These are phyloP conservation scores for Acanthamoeba triangularis DNA, from an alignment of 208 protist species.

Conservation along the genomic window DNA sequence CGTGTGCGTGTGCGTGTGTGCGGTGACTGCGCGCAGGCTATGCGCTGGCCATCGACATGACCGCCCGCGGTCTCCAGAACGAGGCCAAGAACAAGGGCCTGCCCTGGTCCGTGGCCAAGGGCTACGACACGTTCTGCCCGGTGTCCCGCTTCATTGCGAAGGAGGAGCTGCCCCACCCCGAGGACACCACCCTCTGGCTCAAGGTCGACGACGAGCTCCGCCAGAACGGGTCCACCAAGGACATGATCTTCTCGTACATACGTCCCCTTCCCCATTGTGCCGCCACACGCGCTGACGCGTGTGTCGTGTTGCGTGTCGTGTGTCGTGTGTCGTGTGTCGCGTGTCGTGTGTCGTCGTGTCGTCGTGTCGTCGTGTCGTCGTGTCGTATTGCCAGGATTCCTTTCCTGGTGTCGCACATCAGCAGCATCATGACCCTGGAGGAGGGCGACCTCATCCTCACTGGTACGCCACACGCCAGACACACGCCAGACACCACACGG, in stretches of 20 bases:
- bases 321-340: slow-evolving; percentile 67
- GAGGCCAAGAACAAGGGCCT: slow-evolving; percentile 90
- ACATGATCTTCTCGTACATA: slow-evolving; percentile 89
- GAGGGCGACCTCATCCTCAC: slow-evolving; percentile 94
- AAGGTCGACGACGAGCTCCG: slow-evolving; percentile 90
- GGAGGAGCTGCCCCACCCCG: slow-evolving; percentile 3
- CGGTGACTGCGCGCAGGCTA: slow-evolving; percentile 84
- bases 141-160: slow-evolving; percentile 88
- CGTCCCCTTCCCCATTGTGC: slow-evolving; percentile 78
- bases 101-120: slow-evolving; percentile 94
- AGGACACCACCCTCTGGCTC: slow-evolving; percentile 84
- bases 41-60: slow-evolving; percentile 94
- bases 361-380: not conserved
- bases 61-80: slow-evolving; percentile 93
- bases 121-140: slow-evolving; percentile 91
- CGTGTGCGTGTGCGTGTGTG: too few relatives aligned
- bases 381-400: not conserved
- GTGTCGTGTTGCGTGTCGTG: too few relatives aligned
- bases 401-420: slow-evolving; percentile 48
- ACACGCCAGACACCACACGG: too few relatives aligned
- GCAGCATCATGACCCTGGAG: slow-evolving; percentile 89
- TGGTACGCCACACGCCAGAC: slow-evolving; percentile 77
- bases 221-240: slow-evolving; percentile 90
- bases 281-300: slow-evolving; percentile 77
- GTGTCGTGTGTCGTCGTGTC: slow-evolving; percentile 75